Base-by-base conservation (phyloP, 176 grass and related monocot genomes). In the Eleusine coracana region DNA sequence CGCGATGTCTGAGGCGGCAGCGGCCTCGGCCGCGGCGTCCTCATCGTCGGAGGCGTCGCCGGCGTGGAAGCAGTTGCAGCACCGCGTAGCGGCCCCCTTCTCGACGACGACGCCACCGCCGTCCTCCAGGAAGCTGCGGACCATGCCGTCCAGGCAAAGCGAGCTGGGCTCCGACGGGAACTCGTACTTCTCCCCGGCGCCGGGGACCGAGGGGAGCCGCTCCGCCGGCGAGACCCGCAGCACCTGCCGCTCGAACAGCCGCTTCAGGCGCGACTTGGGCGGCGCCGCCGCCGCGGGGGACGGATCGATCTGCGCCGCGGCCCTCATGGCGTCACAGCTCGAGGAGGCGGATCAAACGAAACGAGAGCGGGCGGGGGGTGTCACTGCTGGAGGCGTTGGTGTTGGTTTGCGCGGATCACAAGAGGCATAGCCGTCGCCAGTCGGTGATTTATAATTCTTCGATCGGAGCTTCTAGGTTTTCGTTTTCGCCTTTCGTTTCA, bases 91-190 rank as follows among this genome's bases (percentile, higher is more conserved):
- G 0, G 80, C 4, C 3, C 60, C 61, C n/a, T 74, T 66, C 54
- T 91, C 91, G 5, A 3, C 83, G 41, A 42, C 40, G 7, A 52
- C 90, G 17, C 74, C 84, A 29, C 74, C 84, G 38, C 92, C 89
- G 40, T 91, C 96, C 83, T 98, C 96, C 18, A 99, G 82, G 87
- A 99, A 99, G 88, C 86, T 92, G 38, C 87, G 88, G 49, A 99
- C 91, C 96, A 99, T 94, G 61, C 92, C 92, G 80, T 99, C 96
- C 11, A 99, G 83, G 70, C 93, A 96, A 42, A 99, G 74, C 16
- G 96, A 92, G 73, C 89, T 95, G 18, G 93, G 91, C 73, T 99
- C 96, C 54, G 23, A 12, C 46, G 23, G 10, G 49, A 41, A 0
- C 15, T 86, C 54, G 8, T 93, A 67, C 88, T 86, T 86, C 7